These are phyloP conservation scores for Cardamine resedifolia DNA, from an alignment of 345 rosid species.

Conservation along the genomic window DNA sequence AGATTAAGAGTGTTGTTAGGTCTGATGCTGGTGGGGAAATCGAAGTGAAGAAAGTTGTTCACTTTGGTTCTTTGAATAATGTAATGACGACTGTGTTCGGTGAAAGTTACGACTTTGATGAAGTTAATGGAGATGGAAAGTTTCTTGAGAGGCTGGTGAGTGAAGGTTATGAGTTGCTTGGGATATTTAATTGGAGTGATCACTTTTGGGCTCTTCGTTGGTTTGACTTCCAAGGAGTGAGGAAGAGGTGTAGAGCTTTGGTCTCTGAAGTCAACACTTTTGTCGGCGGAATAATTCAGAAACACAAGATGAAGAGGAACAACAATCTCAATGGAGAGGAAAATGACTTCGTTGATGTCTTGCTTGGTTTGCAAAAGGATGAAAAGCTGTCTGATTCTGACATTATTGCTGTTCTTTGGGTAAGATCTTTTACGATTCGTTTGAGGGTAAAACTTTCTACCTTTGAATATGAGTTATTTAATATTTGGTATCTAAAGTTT, in stretches of 20 bases:
- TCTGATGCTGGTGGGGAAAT: conserved; percentile 41
- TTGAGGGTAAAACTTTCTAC: background rate
- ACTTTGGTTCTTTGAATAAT: conserved; percentile 70
- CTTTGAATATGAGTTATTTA: background rate
- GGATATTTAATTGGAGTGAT: conserved; percentile 81
- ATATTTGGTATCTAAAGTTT: background rate
- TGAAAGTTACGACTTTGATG: conserved; percentile 50
- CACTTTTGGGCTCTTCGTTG: conserved; percentile 68
- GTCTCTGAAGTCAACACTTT: conserved; percentile 55
- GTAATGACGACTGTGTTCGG: conserved; percentile 82
- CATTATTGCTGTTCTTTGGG: conserved; percentile 90
- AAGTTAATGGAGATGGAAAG: conserved; percentile 25
- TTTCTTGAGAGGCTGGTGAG: conserved; percentile 64
- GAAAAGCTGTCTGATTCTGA: conserved; percentile 60
- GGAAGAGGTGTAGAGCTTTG: conserved; percentile 61
- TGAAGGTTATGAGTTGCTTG: conserved; percentile 76
- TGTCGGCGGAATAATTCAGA: conserved; percentile 59
- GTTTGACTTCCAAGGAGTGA: conserved; percentile 77
- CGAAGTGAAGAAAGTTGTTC: conserved; percentile 53
- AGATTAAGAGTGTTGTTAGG: conserved; percentile 36
- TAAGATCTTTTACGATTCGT: conserved; percentile 28
- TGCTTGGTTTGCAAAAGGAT: conserved; percentile 64
- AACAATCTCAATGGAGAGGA: background rate
- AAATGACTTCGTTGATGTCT: conserved; percentile 66
- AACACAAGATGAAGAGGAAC: conserved; percentile 48